Evolutionary conservation across 2,329 filamentous ascomycete genomes (phyloP).

Genomic region (Fragosphaeria purpurea): DNA sequence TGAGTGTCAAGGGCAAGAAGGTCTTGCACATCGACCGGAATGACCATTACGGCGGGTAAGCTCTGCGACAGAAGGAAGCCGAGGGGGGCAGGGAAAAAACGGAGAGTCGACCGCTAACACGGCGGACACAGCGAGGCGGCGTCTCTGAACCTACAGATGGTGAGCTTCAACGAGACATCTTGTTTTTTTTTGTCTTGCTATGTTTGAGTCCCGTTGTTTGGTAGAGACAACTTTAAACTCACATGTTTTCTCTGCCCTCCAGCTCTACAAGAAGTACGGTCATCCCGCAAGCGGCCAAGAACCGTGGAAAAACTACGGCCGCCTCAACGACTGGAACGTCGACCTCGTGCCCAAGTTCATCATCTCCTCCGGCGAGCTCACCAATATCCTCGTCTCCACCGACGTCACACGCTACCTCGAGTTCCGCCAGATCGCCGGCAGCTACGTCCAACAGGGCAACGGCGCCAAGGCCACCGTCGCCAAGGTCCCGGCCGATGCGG

Average conservation of each 20-base stretch:
- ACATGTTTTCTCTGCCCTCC: constrained; percentile 10
- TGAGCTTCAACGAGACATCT: constrained; percentile 31
- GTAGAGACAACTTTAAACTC: neutral
- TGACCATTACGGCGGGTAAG: constrained; percentile 94
- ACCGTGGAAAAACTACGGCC: constrained; percentile 97
- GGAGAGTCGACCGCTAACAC: constrained; percentile 14
- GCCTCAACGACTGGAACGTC: constrained; percentile 98
- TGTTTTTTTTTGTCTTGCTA: neutral
- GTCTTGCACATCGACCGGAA: constrained; percentile 98
- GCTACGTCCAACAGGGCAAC: constrained; percentile 84
- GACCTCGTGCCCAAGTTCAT: constrained; percentile 96
- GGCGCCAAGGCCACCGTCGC: constrained; percentile 82
- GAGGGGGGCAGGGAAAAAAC: neutral
- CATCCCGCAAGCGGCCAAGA: constrained; percentile 70
- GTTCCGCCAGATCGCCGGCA: constrained; percentile 91
- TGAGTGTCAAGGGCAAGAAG: constrained; percentile 98
- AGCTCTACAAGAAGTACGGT: constrained; percentile 97
- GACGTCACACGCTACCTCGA: constrained; percentile 83
- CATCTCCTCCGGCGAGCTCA: constrained; percentile 97
- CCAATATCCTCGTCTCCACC: constrained; percentile 95
- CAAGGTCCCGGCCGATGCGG: constrained; percentile 91
- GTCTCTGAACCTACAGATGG: constrained; percentile 91
- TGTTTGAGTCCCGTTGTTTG: neutral
- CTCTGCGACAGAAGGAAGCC: constrained; percentile 16
- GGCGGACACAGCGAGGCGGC: constrained; percentile 64